Conservation (phyloP, 169 alveolate species). For the Toxoplasma gondii region DNA sequence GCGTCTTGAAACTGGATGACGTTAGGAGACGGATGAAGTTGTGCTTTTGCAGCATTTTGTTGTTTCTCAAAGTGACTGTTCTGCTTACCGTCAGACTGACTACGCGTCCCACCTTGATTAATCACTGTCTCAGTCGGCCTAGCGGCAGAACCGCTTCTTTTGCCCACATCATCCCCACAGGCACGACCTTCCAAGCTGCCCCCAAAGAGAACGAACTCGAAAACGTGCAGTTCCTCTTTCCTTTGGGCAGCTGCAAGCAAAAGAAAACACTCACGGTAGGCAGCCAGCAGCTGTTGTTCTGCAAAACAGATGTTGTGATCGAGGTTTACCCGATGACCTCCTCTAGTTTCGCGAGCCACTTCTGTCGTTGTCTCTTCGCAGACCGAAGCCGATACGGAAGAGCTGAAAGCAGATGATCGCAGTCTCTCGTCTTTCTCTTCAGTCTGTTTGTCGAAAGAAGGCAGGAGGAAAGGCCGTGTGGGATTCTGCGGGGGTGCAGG, state of each 20-base stretch:
- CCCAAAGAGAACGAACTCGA: neutral
- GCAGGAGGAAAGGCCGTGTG: too few species aligned
- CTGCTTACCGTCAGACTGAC: neutral
- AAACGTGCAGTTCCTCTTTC: neutral
- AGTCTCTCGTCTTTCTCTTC: neutral
- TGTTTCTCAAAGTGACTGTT: neutral
- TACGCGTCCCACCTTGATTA: neutral
- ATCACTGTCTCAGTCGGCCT: neutral
- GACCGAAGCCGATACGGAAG: neutral
- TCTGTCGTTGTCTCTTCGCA: neutral
- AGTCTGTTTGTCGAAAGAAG: too few species aligned
- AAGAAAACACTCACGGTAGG: conserved; percentile 15
- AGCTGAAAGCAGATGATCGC: neutral
- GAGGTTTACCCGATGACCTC: neutral
- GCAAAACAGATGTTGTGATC: neutral
- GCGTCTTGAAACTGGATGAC: neutral
- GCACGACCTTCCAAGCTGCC: neutral
- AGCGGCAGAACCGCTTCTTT: neutral
- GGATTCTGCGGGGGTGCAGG: too few species aligned
- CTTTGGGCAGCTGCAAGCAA: neutral
- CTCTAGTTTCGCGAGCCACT: neutral
- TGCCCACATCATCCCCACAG: neutral
- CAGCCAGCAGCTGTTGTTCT: conserved; percentile 26
- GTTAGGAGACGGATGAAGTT: neutral
- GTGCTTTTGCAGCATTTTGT: neutral